Conservation (phyloP, 305 asterid genomes). For the Solanum aculeatissimum region DNA sequence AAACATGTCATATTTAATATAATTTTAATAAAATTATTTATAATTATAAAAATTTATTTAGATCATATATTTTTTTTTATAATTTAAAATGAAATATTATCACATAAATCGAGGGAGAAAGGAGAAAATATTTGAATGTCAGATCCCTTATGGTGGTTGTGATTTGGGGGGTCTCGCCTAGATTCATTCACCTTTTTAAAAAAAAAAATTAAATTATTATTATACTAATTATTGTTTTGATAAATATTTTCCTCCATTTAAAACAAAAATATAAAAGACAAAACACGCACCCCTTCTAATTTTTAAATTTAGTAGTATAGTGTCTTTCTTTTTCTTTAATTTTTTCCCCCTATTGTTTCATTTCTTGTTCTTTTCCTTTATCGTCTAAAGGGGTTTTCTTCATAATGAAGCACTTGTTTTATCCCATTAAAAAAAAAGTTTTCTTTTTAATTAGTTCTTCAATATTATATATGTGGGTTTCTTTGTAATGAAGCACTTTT, state of each 20-base stretch:
- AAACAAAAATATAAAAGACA: not conserved
- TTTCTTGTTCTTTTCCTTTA: not conserved
- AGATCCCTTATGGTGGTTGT: slow-evolving; percentile 9
- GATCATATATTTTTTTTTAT: too few relatives aligned
- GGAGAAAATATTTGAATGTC: not conserved
- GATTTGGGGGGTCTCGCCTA: slow-evolving; percentile 27
- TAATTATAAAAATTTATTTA: too few relatives aligned
- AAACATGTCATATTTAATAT: not conserved
- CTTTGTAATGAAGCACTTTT: not conserved
- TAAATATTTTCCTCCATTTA: not conserved
- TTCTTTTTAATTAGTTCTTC: not conserved
- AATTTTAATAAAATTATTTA: not conserved
- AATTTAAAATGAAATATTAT: not conserved
- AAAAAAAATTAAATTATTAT: not conserved
- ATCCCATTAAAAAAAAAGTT: not conserved
- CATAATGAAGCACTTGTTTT: not conserved
- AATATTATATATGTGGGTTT: not conserved
- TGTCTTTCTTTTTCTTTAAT: not conserved
- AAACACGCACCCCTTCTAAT: not conserved
- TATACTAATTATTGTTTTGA: not conserved
- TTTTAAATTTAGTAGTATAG: not conserved
- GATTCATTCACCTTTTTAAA: slow-evolving; percentile 1
- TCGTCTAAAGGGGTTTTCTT: not conserved
- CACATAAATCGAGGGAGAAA: not conserved
- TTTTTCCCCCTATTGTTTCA: not conserved